Base-by-base conservation (phyloP, 441 rosid species). In the Codiaeum variegatum region DNA sequence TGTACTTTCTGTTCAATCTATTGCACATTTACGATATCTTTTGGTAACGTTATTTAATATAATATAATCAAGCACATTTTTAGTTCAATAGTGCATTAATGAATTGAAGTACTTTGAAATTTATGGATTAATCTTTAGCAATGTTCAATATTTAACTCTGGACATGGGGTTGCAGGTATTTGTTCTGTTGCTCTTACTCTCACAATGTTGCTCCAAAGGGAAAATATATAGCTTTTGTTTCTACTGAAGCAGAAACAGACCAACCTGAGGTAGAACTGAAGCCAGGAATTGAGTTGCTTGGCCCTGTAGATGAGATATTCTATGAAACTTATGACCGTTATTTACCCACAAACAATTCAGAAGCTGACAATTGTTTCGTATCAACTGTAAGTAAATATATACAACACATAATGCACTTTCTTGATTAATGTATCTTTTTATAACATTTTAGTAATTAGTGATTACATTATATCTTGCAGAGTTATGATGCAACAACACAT, bases 131-230 rank as follows among this genome's bases (percentile, higher is more conserved):
- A 40, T 40, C 44, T 13, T 51, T 51, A n/a, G 24, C 21, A 51
- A 18, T 0, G 24, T n/a, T 51, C 5, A 19, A 6, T n/a, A 44
- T 32, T 13, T 1, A 23, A 67, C 23, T 70, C 65, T 66, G 7
- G 12, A 23, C 29, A 18, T 69, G 46, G 13, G 46, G 1, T 60
- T 70, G 68, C 80, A 90, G 94, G 94, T 92, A 90, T 69, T 85
- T 92, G 54, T 92, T 92, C 78, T 90, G 96, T 24, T 92, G 92
- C 71, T 92, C 97, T 73, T 92, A 89, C 72, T 75, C 93, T 47
- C 97, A 90, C 80, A 90, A 92, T 75, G 97, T 89, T 44, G 96
- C 97, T 21, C 87, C 91, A 9, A 85, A 86, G 77, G 96, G 94
- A 15, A 90, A 92, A 71, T 92, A 81, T 80, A 90, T 92, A 42